phyloP scores from a whole-genome alignment of 805 yeast species.

The Peterozyma xylosa region DNA sequence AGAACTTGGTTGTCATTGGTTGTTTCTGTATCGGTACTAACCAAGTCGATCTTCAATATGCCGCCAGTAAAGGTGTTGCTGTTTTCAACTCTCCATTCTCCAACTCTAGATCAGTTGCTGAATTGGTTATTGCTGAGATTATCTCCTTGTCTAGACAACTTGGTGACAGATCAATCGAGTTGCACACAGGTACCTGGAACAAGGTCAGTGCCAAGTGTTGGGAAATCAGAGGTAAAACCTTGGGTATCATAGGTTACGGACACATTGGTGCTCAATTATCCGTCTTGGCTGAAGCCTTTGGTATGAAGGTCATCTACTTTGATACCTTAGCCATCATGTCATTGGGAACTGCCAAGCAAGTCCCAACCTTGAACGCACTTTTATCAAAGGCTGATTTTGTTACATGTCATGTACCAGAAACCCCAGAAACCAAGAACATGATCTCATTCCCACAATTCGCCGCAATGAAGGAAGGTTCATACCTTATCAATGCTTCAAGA shows the following conservation, averaged over 20 bases:
- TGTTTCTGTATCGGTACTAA: constrained; percentile 99
- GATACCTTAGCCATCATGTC: constrained; percentile 93
- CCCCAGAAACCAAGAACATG: constrained; percentile 86
- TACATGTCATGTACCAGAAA: constrained; percentile 90
- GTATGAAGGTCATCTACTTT: constrained; percentile 92
- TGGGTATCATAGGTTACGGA: constrained; percentile 96
- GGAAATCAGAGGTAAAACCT: constrained; percentile 98
- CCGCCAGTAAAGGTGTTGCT: constrained; percentile 89
- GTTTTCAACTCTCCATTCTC: constrained; percentile 98
- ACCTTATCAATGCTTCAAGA: constrained; percentile 92
- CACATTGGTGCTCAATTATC: constrained; percentile 97
- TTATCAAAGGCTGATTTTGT: constrained; percentile 80
- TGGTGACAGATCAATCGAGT: constrained; percentile 92
- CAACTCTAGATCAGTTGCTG: constrained; percentile 97
- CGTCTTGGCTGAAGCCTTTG: constrained; percentile 95
- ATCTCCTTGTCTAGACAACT: constrained; percentile 92
- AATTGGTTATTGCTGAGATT: constrained; percentile 91
- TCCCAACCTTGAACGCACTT: constrained; percentile 74
- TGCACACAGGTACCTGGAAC: constrained; percentile 97
- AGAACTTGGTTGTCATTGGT: constrained; percentile 83
- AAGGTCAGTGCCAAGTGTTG: constrained; percentile 92
- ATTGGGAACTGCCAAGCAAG: constrained; percentile 94
- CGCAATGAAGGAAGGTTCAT: constrained; percentile 94
- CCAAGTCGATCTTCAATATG: constrained; percentile 89
- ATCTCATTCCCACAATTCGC: constrained; percentile 86